Base-by-base conservation (phyloP, 139 green algal species). In the Chlorella sp. region DNA sequence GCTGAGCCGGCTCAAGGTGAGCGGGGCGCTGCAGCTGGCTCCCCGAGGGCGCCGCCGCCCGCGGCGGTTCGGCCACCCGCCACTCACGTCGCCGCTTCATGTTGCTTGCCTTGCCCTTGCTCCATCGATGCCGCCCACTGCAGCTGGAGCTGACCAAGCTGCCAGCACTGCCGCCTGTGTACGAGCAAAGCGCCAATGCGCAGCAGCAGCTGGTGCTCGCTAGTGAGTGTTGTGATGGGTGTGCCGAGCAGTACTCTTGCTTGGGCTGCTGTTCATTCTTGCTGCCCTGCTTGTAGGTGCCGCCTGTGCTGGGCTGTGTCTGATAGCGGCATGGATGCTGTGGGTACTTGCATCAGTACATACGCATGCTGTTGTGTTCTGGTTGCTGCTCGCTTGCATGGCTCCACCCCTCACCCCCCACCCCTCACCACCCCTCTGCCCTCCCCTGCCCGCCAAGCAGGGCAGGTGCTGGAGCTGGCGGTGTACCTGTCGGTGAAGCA, bases 401-500 rank as follows among this genome's bases (percentile, higher is more conserved):
- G 44, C 51, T 60, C 51, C 12, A 21, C 51, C 44, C 44, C 83
- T 60, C 56, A 25, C 25, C 3, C 2, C 73, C 34, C 69, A 26
- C 20, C n/a, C 6, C 26, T 26, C 21, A 20, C n/a, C 62, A 57
- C 30, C 41, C 73, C 25, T 13, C 56, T 57, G 56, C 47, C 47
- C 76, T 1, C 32, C 9, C 20, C 18, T 65, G 5, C 18, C 41
- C 28, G 39, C 12, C 68, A 15, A 71, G 75, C 93, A 96, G 93
- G 95, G 26, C 95, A 98, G 28, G 91, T 95, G 16, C 86, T 98
- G 67, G 97, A 99, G 87, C 85, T 95, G 65, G 97, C 95, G 9
- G 95, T 98, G 25, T 80, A 98, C 17, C 78, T 98, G 32, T 93
- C 85, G n/a, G 85, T 98, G 2, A 88, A 92, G 80, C 71, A 88